Conservation (phyloP, 306 rosid genomes). For the Vicia villosa region DNA sequence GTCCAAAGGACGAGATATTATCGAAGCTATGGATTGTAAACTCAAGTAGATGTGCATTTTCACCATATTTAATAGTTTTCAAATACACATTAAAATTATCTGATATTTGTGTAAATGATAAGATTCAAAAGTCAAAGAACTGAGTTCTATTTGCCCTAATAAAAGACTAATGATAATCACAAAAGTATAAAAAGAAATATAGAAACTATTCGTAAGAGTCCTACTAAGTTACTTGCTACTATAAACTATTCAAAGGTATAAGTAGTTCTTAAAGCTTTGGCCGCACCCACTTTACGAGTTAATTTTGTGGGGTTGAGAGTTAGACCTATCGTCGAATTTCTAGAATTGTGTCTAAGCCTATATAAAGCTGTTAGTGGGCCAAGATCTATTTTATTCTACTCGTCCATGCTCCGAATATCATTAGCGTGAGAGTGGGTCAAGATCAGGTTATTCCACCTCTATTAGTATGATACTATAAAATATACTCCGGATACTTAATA, state of each 20-base stretch:
- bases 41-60: background rate
- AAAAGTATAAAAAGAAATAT: background rate
- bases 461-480: background rate
- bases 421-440: background rate
- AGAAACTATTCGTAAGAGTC: background rate
- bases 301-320: background rate
- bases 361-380: background rate
- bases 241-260: constrained; percentile 3
- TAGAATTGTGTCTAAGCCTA: background rate
- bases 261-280: background rate
- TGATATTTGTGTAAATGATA: constrained; percentile 6
- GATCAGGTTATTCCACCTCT: background rate
- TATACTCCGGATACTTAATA: constrained; percentile 11
- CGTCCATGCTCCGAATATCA: background rate
- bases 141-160: background rate
- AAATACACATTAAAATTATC: background rate
- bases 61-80: background rate
- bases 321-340: background rate
- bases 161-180: background rate
- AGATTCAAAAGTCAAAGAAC: constrained; percentile 14
- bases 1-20: background rate
- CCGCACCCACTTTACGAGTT: background rate
- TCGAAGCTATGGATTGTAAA: background rate
- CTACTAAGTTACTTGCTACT: background rate
- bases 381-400: background rate